Base-by-base conservation (phyloP, 1,284 basidiomycete species). In the Malassezia psittaci region DNA sequence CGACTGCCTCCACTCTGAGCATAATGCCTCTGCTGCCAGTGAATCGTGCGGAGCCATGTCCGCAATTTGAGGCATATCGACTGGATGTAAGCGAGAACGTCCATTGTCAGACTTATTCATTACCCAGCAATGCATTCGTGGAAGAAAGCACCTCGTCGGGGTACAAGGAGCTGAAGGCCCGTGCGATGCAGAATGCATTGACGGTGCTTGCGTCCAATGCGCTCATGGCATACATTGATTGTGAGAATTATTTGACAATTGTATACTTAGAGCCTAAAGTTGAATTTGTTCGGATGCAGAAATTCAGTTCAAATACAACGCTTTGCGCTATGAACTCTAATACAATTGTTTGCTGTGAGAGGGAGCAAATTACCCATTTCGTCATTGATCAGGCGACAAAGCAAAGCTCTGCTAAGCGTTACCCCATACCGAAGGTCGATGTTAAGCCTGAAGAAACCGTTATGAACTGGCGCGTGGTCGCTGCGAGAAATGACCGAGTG, bases 151-250 rank as follows among this genome's bases (percentile, higher is more conserved):
- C 11, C 1, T n/a, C 38, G 6, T 37, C 49, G 7, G 55, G 51
- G 21, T 52, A 43, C 46, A 52, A 52, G 15, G 51, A 57, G 45
- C 50, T 57, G 39, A 57, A 57, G 41, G 51, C 50, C 5, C 55
- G 49, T 8, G 33, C 50, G 3, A 29, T 39, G 39, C 50, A 48
- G n/a, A 11, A 19, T 9, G 43, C 50, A 13, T 38, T 52, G 8
- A 41, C 36, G 19, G 15, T 18, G 5, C 18, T 33, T 11, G 24
- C 37, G 18, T 24, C 9, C 9, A 33, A 34, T 2, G 37, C 43
- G 10, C 32, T 36, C 6, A 13, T 34, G 15, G 50, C 50, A 7
- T 57, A 57, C 35, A 33, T 57, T 8, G 46, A 46, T 21, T 16
- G 18, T 15, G 45, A 52, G 13, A 32, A 45, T 11, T 32, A 15